Evolutionary conservation across 768 basidiomycete genomes (phyloP), one percentile per base, ranked within the genome.

Genomic region (Obba rivulosa): DNA sequence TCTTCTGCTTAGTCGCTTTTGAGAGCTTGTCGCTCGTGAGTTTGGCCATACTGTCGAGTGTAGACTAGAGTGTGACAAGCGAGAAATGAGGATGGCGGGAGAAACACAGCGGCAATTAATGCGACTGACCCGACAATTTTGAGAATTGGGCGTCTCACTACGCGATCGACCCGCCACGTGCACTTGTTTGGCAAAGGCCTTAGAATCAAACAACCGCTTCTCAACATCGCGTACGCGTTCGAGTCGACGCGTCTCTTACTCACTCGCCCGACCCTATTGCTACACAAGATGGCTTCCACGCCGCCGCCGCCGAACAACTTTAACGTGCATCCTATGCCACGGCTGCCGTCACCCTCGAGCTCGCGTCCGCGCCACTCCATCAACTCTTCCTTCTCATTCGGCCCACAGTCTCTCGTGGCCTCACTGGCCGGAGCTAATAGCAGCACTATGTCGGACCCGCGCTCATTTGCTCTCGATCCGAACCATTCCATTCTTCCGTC

Each of bases 371-470:
- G 87, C 46, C 74, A 74, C 41, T 90, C 88, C 4, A 78, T 90
- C 35, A 82, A 83, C 57, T 83, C 85, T 2, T 86, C 87, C 2
- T 90, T 92, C 67, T 91, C 90, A 1, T 87, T 90, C 57, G 86
- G 83, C 23, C 89, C 89, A 18, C 83, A 86, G 58, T 79, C 79
- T 10, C 75, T 91, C 22, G 75, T 89, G 22, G 79, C 85, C 59
- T 83, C 87, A 0, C 81, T 83, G 58, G 69, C 79, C 42, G 84
- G 81, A 49, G 76, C 77, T 1, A 83, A 86, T 59, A 69, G 77
- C 9, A 84, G 81, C 62, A 74, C 77, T 2, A 62, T 78, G 34
- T 81, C 83, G 14, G 73, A 76, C 56, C 67, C 68, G 31, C 75
- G 73, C 47, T 71, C 76, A n/a, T 67, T 72, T 35, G 80, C 80